Evolutionary conservation across 1,284 basidiomycete genomes (phyloP), one percentile per base, ranked within the genome.

Genomic region (Naganishia sp.): DNA sequence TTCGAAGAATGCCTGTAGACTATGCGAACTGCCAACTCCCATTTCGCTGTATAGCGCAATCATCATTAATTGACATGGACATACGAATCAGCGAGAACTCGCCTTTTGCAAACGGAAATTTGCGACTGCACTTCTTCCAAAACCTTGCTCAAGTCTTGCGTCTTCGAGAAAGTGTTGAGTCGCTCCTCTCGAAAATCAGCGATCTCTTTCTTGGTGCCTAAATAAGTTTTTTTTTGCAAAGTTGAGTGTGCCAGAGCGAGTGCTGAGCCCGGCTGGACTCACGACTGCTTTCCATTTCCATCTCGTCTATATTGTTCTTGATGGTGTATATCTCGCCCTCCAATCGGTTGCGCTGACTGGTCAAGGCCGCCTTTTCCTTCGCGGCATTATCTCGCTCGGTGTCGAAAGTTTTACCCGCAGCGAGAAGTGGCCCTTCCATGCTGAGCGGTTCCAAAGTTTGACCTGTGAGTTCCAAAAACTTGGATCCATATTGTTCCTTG

Each of bases 241-340:
- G 45, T 18, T 46, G 21, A n/a, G 1, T 10, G 4, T 2, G 17
- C 45, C 1, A 46, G 7, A 9, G 18, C 17, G 45, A 35, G 31
- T 4, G 10, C 11, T 49, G 15, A 50, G 15, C 9, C 52, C 5
- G 25, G 2, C 7, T 2, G 23, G 39, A 72, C 80, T 47, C 68
- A 90, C 90, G 79, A 73, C 83, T 86, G 13, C 88, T 73, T 69
- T 91, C 87, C 0, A 84, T 82, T 47, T 82, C 82, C 77, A 89
- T 90, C 39, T 79, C 75, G 72, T 84, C 85, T n/a, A 90, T 76
- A 70, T 88, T 85, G 21, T 81, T 77, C 69, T 85, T 85, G 31
- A 86, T 79, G 67, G 83, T 84, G 11, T 84, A 84, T 6, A 90
- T 72, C 5, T 83, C 84, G 0, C 86, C 82, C 73, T 91, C 87